Percentiles rank a stretch among this genome's conserved stretches.
Evolutionary conservation across 768 basidiomycete species (phyloP).

Genomic region (Rhizopogon salebrosus): DNA sequence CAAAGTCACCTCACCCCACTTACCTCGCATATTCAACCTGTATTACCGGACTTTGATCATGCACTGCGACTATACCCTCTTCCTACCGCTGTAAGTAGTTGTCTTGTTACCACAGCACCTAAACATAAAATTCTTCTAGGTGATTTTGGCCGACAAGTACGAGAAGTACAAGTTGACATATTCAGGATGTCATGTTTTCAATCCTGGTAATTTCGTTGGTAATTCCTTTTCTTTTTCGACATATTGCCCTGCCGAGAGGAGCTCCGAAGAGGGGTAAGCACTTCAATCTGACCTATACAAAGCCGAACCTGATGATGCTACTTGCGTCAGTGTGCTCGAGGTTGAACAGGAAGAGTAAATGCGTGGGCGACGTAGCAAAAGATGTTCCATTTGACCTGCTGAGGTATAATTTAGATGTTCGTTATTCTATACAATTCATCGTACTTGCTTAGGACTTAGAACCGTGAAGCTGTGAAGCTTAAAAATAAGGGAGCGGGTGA

Average conservation of each 20-base stretch:
- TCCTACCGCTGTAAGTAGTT: constrained; percentile 74
- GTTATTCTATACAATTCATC: too few relatives aligned
- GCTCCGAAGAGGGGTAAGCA: constrained; percentile 79
- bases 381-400: background rate
- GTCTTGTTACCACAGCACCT: background rate
- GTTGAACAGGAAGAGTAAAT: background rate
- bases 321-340: background rate
- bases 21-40: constrained; percentile 79
- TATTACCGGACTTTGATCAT: constrained; percentile 87
- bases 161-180: constrained; percentile 96
- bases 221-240: constrained; percentile 83
- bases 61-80: constrained; percentile 88
- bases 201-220: constrained; percentile 89
- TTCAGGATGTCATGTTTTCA: constrained; percentile 97
- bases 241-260: constrained; percentile 79
- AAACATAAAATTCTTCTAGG: constrained; percentile 35
- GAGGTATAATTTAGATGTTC: too few relatives aligned
- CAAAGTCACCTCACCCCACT: constrained; percentile 93
- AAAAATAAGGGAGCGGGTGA: too few relatives aligned
- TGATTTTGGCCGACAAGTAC: constrained; percentile 93
- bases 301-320: background rate
- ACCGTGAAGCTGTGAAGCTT: too few relatives aligned
- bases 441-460: too few relatives aligned
- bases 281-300: background rate
- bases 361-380: background rate